A percentile compares a stretch with the other conserved stretches of the same genome.
Conservation (phyloP, 1,139 yeast genomes). For the Pneumocystis jirovecii region DNA sequence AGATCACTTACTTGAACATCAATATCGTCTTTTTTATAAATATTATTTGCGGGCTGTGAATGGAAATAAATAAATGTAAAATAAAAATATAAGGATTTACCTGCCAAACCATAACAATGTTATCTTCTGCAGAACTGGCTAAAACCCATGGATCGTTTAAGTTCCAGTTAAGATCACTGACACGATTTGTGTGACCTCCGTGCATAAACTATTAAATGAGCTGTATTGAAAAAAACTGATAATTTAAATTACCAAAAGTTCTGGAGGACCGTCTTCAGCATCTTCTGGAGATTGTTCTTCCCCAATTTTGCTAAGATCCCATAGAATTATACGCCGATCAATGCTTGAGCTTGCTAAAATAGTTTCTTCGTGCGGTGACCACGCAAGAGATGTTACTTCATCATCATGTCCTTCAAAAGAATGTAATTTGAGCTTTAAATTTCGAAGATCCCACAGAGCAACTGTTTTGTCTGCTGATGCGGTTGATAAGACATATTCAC, state of each 20-base stretch:
- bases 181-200: conserved; percentile 81
- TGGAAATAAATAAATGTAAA: conserved; percentile 20
- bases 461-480: conserved; percentile 54
- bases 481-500: conserved; percentile 44
- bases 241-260: conserved; percentile 20
- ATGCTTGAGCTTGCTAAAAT: conserved; percentile 59
- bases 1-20: neutral
- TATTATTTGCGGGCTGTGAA: neutral
- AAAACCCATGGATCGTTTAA: conserved; percentile 62
- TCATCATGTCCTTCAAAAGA: conserved; percentile 38
- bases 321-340: conserved; percentile 56
- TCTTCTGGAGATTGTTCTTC: conserved; percentile 29
- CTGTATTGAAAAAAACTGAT: neutral
- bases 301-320: conserved; percentile 41
- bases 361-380: conserved; percentile 54
- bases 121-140: conserved; percentile 78
- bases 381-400: conserved; percentile 53
- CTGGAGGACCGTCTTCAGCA: conserved; percentile 27
- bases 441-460: conserved; percentile 57
- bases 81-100: conserved; percentile 25
- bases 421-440: conserved; percentile 19
- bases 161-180: conserved; percentile 81
- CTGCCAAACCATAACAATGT: conserved; percentile 74
- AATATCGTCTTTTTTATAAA: neutral
- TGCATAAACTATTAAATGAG: conserved; percentile 43